phyloP scores from a whole-genome alignment of 1,139 yeast species.

The Protomyces lactucae-debilis region DNA sequence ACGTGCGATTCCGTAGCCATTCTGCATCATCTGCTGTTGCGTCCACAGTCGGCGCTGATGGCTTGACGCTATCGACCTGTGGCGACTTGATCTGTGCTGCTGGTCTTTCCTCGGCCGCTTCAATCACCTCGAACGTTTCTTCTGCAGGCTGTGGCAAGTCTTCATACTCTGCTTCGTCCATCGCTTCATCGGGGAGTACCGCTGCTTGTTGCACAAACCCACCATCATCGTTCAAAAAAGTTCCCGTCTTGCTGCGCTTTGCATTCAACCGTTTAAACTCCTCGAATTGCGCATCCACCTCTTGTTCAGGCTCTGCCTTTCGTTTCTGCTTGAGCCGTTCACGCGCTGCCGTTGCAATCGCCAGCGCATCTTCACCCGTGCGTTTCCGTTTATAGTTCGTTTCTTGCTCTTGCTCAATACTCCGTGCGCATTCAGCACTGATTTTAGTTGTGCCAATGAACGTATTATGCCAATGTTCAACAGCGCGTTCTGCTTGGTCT shows the following conservation, averaged over 20 bases:
- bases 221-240: conserved; percentile 72
- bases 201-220: conserved; percentile 27
- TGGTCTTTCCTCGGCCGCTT: conserved; percentile 5
- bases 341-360: conserved; percentile 50
- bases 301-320: conserved; percentile 12
- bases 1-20: conserved; percentile 27
- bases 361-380: conserved; percentile 62
- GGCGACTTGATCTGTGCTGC: neutral
- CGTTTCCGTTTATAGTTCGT: conserved; percentile 26
- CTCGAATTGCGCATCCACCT: conserved; percentile 58
- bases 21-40: conserved; percentile 23
- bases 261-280: conserved; percentile 83
- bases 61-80: neutral
- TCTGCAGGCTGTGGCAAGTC: conserved; percentile 30
- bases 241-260: conserved; percentile 57
- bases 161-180: conserved; percentile 36
- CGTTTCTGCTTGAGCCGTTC: conserved; percentile 1
- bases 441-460: conserved; percentile 79
- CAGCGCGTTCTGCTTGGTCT: conserved; percentile 75
- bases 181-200: conserved; percentile 30
- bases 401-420: conserved; percentile 12
- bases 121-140: conserved; percentile 33
- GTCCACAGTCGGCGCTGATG: neutral
- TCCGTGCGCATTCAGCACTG: conserved; percentile 75
- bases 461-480: conserved; percentile 65